A percentile compares a stretch with the other conserved stretches of the same genome.
phyloP scores from a whole-genome alignment of 345 rosid genomes.

The Balakata baccata region DNA sequence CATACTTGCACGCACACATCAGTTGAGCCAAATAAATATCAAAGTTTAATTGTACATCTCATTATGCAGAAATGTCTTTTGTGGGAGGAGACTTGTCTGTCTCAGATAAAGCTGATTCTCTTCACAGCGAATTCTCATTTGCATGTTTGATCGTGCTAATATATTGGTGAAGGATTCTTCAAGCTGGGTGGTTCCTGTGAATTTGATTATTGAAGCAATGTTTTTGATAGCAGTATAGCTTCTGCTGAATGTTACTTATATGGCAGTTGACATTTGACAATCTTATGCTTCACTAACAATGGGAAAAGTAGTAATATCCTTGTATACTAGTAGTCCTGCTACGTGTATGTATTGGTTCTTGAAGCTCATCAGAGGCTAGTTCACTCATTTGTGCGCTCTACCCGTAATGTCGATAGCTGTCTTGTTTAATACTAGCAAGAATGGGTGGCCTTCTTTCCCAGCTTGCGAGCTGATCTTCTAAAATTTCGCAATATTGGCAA shows the following conservation, averaged over 20 bases:
- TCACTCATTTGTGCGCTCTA: background rate
- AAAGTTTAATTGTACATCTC: background rate
- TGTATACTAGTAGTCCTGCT: background rate
- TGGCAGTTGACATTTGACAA: background rate
- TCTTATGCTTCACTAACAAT: background rate
- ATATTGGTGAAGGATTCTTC: too few relatives aligned
- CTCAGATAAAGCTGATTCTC: constrained; percentile 17
- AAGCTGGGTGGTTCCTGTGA: background rate
- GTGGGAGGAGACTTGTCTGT: constrained; percentile 33
- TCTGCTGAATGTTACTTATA: background rate
- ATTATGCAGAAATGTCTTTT: constrained; percentile 27
- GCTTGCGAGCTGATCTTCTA: background rate
- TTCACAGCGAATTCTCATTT: background rate
- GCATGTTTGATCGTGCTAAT: background rate
- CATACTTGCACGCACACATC: too few relatives aligned
- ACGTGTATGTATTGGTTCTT: background rate
- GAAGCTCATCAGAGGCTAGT: background rate
- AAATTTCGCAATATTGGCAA: background rate
- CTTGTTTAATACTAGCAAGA: background rate
- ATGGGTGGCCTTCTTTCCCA: background rate
- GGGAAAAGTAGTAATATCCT: background rate
- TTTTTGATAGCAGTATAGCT: constrained; percentile 2
- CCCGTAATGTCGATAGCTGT: background rate
- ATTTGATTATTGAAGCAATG: constrained; percentile 1
- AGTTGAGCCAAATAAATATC: background rate